These are phyloP conservation scores for Hanseniaspora jakobsenii DNA, from an alignment of 805 yeast species.

Conservation along the genomic window DNA sequence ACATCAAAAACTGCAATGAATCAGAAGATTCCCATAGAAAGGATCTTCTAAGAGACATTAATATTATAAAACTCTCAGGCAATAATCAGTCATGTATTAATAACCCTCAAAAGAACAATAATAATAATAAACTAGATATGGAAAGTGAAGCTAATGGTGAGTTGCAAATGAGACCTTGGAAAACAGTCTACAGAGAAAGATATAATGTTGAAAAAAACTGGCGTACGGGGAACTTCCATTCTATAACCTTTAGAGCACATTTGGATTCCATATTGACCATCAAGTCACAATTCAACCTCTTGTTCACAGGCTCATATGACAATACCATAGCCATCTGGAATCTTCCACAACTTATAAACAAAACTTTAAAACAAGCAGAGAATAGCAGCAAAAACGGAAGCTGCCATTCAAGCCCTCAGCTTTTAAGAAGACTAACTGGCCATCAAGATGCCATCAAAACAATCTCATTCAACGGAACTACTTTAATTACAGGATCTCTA, in stretches of 20 bases:
- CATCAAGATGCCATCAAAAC: slow-evolving; percentile 81
- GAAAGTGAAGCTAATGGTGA: slow-evolving; percentile 14
- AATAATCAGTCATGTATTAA: slow-evolving; percentile 1
- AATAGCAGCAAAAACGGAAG: no score
- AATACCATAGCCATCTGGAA: slow-evolving; percentile 90
- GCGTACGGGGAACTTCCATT: slow-evolving; percentile 66
- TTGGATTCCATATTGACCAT: slow-evolving; percentile 79
- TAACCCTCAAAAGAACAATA: no score
- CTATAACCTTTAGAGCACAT: slow-evolving; percentile 65
- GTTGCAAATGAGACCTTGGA: slow-evolving; percentile 74
- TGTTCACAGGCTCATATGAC: slow-evolving; percentile 89
- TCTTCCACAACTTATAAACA: slow-evolving; percentile 26
- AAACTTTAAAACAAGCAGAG: neutral
- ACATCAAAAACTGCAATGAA: slow-evolving; percentile 1
- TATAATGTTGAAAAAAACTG: slow-evolving; percentile 87
- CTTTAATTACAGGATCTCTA: slow-evolving; percentile 81
- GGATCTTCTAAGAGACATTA: slow-evolving; percentile 13
- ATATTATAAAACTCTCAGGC: slow-evolving; percentile 6
- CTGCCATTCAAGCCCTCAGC: no score
- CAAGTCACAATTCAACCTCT: slow-evolving; percentile 64
- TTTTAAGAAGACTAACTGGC: slow-evolving; percentile 69
- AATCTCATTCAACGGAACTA: slow-evolving; percentile 74
- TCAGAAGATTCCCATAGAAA: neutral
- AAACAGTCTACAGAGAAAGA: slow-evolving; percentile 82
- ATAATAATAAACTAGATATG: neutral